Percentiles rank a stretch among this genome's conserved stretches.
These are phyloP conservation scores for Peronospora farinosa DNA, from an alignment of 352 stramenopile species.

Conservation along the genomic window DNA sequence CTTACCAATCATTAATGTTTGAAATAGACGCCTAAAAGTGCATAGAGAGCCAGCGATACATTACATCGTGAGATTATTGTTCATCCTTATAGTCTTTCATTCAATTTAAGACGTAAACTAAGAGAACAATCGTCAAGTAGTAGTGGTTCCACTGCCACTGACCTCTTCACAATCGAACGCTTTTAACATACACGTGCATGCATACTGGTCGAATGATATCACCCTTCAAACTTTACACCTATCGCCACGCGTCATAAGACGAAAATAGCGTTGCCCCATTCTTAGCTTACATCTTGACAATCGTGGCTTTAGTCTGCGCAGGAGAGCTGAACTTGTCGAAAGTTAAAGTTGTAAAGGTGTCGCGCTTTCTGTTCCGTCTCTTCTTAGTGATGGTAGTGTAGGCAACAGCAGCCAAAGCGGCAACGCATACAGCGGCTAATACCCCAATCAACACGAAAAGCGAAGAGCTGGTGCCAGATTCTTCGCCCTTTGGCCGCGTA, in stretches of 20 bases:
- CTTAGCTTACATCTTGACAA: conserved; percentile 31
- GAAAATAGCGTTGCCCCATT: background rate
- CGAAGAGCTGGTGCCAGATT: conserved; percentile 10
- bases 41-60: too few relatives aligned
- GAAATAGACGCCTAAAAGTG: too few relatives aligned
- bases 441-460: conserved; percentile 22
- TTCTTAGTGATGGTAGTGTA: conserved; percentile 19
- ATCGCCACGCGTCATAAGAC: background rate
- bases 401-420: conserved; percentile 20
- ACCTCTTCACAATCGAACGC: conserved; percentile 18
- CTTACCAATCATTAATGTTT: too few relatives aligned
- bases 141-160: conserved; percentile 31
- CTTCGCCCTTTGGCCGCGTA: conserved; percentile 5
- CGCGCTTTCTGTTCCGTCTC: conserved; percentile 8
- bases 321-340: conserved; percentile 31
- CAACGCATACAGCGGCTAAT: conserved; percentile 10
- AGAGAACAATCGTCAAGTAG: conserved; percentile 11
- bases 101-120: too few relatives aligned
- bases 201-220: conserved; percentile 8
- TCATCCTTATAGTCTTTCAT: too few relatives aligned
- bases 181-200: conserved; percentile 18
- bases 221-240: conserved; percentile 5
- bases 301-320: conserved; percentile 23
- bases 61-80: too few relatives aligned
- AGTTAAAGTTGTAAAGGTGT: conserved; percentile 11